Conservation (phyloP, 2,329 filamentous ascomycete species). For the Penicillium hesseltinei region DNA sequence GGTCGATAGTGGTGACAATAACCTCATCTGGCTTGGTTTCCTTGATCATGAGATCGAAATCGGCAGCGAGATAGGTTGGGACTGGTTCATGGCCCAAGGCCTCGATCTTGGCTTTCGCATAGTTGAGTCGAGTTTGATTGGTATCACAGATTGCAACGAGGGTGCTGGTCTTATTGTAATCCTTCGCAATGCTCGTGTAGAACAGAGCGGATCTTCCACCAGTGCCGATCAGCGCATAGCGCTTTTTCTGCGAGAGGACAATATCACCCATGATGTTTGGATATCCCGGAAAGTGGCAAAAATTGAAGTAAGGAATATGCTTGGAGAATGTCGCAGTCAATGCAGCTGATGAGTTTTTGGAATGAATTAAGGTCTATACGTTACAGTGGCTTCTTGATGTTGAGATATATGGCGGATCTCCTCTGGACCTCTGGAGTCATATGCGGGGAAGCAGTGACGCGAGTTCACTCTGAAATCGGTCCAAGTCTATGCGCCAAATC, state of each 20-base stretch:
- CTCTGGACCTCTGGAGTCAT: too few relatives aligned
- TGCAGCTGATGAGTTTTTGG: not conserved
- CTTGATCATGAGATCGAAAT: conserved; percentile 58
- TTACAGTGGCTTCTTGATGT: not conserved
- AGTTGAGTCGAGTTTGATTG: conserved; percentile 21
- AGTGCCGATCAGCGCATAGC: conserved; percentile 30
- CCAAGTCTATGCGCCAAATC: not conserved
- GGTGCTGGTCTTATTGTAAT: conserved; percentile 14
- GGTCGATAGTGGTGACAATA: conserved; percentile 63
- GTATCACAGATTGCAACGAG: conserved; percentile 22
- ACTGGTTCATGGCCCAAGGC: conserved; percentile 49
- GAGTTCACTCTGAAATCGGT: not conserved
- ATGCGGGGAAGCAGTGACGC: not conserved
- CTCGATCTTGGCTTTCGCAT: conserved; percentile 16
- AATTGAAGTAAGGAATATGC: too few relatives aligned
- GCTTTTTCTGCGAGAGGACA: conserved; percentile 17
- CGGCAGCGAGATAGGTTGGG: conserved; percentile 54
- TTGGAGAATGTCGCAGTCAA: not conserved
- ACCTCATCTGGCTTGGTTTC: conserved; percentile 60
- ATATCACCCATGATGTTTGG: not conserved
- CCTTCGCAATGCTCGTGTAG: conserved; percentile 18
- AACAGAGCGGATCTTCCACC: conserved; percentile 23
- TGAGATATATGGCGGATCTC: not conserved
- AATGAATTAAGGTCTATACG: not conserved
- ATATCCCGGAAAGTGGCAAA: not conserved